phyloP scores from a whole-genome alignment of 2,329 filamentous ascomycete genomes.

The Pyrenophora seminiperda region DNA sequence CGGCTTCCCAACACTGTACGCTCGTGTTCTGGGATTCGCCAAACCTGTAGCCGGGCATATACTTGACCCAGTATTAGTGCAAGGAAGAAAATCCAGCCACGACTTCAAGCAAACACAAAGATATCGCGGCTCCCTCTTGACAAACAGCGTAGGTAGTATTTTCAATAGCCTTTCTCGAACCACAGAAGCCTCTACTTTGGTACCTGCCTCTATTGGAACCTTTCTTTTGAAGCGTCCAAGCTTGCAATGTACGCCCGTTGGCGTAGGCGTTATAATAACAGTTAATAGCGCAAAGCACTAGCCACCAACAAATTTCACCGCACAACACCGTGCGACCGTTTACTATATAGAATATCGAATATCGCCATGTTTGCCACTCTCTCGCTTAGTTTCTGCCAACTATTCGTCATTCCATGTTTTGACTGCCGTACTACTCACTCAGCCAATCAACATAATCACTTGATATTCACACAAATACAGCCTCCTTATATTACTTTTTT shows the following conservation, averaged over 20 bases:
- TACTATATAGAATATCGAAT: not conserved
- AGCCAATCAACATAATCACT: no score
- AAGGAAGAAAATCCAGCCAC: no score
- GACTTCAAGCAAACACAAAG: no score
- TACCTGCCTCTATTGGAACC: not conserved
- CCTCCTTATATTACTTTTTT: not conserved
- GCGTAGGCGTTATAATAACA: slow-evolving; percentile 2
- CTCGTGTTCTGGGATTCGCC: slow-evolving; percentile 11
- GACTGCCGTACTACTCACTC: not conserved
- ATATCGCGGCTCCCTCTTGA: no score
- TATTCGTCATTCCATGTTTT: not conserved
- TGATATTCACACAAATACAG: no score
- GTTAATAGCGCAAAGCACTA: not conserved
- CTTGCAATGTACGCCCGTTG: not conserved
- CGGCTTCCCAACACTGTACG: slow-evolving; percentile 15
- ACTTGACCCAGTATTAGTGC: not conserved
- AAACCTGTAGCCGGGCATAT: not conserved
- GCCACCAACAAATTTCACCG: not conserved
- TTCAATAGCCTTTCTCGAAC: not conserved
- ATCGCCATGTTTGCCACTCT: not conserved
- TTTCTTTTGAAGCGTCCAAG: slow-evolving; percentile 1
- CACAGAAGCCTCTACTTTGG: not conserved
- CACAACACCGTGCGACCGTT: not conserved
- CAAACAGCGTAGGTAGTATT: not conserved
- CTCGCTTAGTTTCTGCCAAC: not conserved